Base-by-base conservation (phyloP, 129 eudicot genomes). In the Flaveria trinervia region DNA sequence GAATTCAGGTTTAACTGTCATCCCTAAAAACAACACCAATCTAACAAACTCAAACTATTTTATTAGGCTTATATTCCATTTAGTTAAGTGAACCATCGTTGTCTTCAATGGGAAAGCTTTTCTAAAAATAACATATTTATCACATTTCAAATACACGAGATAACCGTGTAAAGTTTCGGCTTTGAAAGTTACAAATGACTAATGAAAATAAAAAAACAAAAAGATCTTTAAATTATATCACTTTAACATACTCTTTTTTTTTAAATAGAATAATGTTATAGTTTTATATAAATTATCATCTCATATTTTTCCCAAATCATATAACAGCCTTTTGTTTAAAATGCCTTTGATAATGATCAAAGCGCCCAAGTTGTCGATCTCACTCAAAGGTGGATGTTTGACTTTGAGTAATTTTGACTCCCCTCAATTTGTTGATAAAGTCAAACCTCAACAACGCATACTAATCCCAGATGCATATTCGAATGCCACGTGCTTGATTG, bases 361-460 rank as follows among this genome's bases (percentile, higher is more conserved):
- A 76, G 7, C 23, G 41, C 39, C 28, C 49, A 51, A 76, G 73
- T 66, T 69, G 82, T 30, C 70, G 59, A 57, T 69, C 62, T 57
- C 76, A 78, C 82, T 69, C 82, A 70, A 78, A 78, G 82, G 82
- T 26, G 49, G 36, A 45, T 39, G 68, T 69, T 43, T 78, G 76
- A 70, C 82, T 78, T 78, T 78, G 76, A 78, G 81, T 78, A 78
- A 69, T 57, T 44, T 57, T 70, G 81, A 77, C 76, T 69, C 76
- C 70, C 25, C 20, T 39, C 26, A 23, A 67, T 16, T 45, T 6
- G 67, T 39, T 15, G 1, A 30, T 36, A 68, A 13, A 33, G 46
- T 77, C 81, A 68, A 77, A 20, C 68, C 48, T 67, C 54, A 77
- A 28, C 71, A 64, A 39, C 66, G 1, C 62, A 45, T 3, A 11